A percentile compares a stretch with the other conserved stretches of the same genome.
Evolutionary conservation across 2,329 filamentous ascomycete genomes (phyloP).

Genomic region (Sarocladium strictum): DNA sequence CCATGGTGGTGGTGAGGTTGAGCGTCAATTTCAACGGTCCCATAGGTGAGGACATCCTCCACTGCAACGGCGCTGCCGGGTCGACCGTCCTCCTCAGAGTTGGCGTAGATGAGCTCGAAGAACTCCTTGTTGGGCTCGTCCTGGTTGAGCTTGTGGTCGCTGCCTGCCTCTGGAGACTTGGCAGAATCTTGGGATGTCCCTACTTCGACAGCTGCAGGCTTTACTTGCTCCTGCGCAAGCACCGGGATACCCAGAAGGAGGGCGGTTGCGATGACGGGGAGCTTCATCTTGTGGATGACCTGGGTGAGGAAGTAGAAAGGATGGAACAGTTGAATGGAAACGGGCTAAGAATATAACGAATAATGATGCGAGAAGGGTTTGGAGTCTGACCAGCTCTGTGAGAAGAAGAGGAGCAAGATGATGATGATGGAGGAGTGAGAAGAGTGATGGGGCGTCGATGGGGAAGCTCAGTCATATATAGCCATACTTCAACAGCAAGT

Average conservation of each 20-base stretch:
- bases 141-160: conserved; percentile 5
- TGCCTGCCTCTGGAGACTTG: background rate
- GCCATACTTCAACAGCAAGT: background rate
- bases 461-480: background rate
- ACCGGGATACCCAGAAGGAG: conserved; percentile 17
- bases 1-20: background rate
- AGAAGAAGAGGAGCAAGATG: background rate
- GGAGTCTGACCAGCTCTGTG: conserved; percentile 3
- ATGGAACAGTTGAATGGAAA: background rate
- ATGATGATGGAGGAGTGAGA: background rate
- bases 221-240: conserved; percentile 6
- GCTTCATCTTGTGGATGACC: conserved; percentile 16
- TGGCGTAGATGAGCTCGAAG: background rate
- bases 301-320: background rate
- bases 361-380: background rate
- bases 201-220: conserved; percentile 10
- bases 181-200: background rate
- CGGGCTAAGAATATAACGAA: conserved; percentile 2
- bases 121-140: background rate
- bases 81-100: background rate
- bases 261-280: conserved; percentile 15
- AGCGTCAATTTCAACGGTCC: conserved; percentile 1
- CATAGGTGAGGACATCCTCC: background rate
- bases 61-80: background rate
- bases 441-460: background rate